Conservation (phyloP, 306 rosid genomes). For the Spatholobus suberectus region DNA sequence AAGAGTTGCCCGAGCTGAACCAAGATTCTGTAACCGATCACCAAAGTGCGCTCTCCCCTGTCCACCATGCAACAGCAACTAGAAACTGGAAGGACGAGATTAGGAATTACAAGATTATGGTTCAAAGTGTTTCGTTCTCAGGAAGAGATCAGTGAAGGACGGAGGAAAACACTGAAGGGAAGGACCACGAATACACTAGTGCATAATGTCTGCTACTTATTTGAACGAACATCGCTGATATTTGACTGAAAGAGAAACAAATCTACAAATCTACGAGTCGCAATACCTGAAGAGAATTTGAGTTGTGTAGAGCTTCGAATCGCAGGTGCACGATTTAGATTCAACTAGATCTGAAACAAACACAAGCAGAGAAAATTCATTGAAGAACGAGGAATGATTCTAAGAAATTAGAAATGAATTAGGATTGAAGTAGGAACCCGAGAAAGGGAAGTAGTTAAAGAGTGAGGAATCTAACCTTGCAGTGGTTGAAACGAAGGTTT, state of each 20-base stretch:
- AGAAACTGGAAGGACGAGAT: too few species aligned
- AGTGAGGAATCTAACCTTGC: constrained; percentile 63
- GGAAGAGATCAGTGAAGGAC: too few species aligned
- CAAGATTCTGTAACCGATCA: constrained; percentile 63
- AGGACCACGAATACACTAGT: too few species aligned
- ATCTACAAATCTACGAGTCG: constrained; percentile 21
- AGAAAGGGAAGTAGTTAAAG: constrained; percentile 21
- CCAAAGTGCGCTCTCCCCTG: constrained; percentile 62
- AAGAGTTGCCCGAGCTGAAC: constrained; percentile 70
- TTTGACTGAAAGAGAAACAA: background rate
- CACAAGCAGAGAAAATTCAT: background rate
- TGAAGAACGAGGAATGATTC: background rate
- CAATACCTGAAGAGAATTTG: constrained; percentile 46
- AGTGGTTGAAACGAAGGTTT: constrained; percentile 3
- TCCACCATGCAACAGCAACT: too few species aligned
- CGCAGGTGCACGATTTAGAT: background rate
- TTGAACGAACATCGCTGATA: background rate
- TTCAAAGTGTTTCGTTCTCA: too few species aligned
- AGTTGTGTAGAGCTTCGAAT: constrained; percentile 28
- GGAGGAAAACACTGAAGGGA: too few species aligned
- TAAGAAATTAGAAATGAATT: constrained; percentile 14
- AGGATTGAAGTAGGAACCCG: constrained; percentile 44
- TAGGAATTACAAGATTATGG: too few species aligned
- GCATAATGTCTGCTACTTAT: too few species aligned
- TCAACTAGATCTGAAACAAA: constrained; percentile 65